Evolutionary conservation across 225 moss, liverwort and hornwort species (phyloP).

Genomic region (Straminergon stramineum): DNA sequence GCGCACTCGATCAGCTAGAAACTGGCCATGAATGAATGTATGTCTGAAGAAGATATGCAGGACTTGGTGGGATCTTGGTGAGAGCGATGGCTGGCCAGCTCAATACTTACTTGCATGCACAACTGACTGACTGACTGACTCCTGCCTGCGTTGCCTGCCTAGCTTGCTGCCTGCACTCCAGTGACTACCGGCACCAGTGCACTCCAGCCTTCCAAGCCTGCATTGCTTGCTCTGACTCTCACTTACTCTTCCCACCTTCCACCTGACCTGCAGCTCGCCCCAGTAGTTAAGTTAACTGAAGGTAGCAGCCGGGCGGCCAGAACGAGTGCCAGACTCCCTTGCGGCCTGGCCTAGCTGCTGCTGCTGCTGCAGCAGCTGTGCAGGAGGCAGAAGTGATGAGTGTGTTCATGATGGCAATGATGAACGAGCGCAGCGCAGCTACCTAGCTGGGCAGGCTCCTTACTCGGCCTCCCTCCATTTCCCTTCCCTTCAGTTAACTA

Average conservation of each 20-base stretch:
- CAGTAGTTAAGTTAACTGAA: background rate
- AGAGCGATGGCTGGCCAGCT: conserved; percentile 1
- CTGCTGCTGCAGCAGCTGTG: background rate
- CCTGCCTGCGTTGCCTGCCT: background rate
- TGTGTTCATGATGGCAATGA: background rate
- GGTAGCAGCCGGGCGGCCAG: background rate
- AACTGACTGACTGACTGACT: background rate
- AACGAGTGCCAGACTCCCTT: background rate
- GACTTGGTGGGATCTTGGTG: background rate
- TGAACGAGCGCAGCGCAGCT: background rate
- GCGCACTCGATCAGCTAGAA: background rate
- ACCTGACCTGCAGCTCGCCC: background rate
- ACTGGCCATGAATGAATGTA: background rate
- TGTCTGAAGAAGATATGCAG: background rate
- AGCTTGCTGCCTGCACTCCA: background rate
- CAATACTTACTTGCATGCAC: background rate
- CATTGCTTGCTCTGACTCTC: background rate
- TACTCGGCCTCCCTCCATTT: background rate
- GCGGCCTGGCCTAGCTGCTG: background rate
- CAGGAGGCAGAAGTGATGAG: background rate
- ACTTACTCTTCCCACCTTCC: background rate
- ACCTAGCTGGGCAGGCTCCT: background rate
- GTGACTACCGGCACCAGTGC: background rate
- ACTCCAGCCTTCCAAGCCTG: background rate
- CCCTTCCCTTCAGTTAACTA: background rate